Evolutionary conservation across 306 rosid species (phyloP).

Genomic region (Heteromeles arbutifolia): DNA sequence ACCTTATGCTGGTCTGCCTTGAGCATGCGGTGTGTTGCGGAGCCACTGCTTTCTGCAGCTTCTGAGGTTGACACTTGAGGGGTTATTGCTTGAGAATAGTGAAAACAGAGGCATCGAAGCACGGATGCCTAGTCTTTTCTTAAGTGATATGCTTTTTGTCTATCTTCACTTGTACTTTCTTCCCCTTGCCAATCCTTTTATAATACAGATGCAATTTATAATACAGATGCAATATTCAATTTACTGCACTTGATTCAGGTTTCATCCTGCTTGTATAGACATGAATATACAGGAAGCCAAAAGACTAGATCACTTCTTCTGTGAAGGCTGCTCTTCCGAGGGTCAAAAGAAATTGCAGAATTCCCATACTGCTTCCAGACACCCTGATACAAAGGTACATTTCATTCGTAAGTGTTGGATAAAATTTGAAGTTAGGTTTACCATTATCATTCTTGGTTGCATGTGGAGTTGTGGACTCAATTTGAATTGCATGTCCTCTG

Average conservation of each 20-base stretch:
- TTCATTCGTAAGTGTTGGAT: not conserved
- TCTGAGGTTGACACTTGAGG: not conserved
- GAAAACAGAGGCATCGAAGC: not conserved
- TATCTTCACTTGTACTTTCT: not conserved
- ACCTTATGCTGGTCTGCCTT: not conserved
- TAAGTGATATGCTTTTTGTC: not conserved
- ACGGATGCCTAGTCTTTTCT: not conserved
- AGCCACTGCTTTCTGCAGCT: not conserved
- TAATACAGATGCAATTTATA: slow-evolving; percentile 22
- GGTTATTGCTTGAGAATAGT: not conserved
- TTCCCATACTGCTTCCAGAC: slow-evolving; percentile 60
- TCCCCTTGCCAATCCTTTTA: not conserved
- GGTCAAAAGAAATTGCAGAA: slow-evolving; percentile 84
- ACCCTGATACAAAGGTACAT: slow-evolving; percentile 74
- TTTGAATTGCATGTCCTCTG: slow-evolving; percentile 8
- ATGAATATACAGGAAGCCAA: slow-evolving; percentile 91
- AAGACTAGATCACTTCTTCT: slow-evolving; percentile 84
- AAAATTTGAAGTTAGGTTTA: slow-evolving; percentile 5
- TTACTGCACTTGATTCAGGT: slow-evolving; percentile 69
- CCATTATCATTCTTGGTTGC: not conserved
- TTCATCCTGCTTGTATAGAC: slow-evolving; percentile 99
- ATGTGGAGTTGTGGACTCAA: not conserved
- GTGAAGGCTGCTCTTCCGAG: slow-evolving; percentile 87
- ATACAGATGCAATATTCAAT: slow-evolving; percentile 31
- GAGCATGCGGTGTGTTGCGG: not conserved